Percentiles rank a stretch among this genome's conserved stretches.
These are phyloP conservation scores for Starmerella floricola DNA, from an alignment of 805 yeast species.

Conservation along the genomic window DNA sequence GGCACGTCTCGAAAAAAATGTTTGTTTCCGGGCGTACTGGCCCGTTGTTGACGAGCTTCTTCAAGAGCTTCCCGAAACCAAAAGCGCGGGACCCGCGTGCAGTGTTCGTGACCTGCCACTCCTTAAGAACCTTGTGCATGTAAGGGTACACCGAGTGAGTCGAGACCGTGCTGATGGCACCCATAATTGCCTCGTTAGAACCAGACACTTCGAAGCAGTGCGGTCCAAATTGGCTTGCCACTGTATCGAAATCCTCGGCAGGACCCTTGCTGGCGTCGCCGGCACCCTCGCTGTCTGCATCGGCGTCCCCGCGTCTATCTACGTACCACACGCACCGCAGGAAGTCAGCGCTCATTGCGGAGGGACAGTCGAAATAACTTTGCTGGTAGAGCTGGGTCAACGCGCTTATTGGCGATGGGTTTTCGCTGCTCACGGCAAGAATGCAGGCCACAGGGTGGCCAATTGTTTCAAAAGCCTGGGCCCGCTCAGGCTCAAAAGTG, in stretches of 20 bases:
- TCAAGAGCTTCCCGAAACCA: constrained; percentile 18
- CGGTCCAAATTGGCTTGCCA: constrained; percentile 24
- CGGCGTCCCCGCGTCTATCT: background rate
- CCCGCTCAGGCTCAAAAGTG: constrained; percentile 5
- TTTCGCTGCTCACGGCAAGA: constrained; percentile 48
- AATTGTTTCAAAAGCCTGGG: constrained; percentile 61
- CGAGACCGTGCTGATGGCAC: constrained; percentile 38
- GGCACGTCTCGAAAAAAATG: constrained; percentile 12
- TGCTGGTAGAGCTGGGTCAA: constrained; percentile 42
- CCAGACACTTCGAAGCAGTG: constrained; percentile 32
- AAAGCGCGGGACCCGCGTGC: background rate
- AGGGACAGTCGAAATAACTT: constrained; percentile 30
- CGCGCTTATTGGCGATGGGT: constrained; percentile 47
- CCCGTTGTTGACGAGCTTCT: constrained; percentile 15
- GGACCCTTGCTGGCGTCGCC: background rate
- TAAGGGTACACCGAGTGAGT: constrained; percentile 53
- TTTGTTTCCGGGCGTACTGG: constrained; percentile 20
- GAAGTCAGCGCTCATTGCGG: constrained; percentile 21
- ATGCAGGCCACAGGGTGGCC: constrained; percentile 76
- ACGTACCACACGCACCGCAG: constrained; percentile 15
- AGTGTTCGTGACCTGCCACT: constrained; percentile 38
- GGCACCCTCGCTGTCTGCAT: background rate
- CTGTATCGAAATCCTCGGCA: constrained; percentile 11
- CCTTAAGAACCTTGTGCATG: constrained; percentile 68
- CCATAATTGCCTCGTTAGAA: constrained; percentile 27